Conservation (phyloP, 805 yeast species). For the Lipomyces starkeyi region DNA sequence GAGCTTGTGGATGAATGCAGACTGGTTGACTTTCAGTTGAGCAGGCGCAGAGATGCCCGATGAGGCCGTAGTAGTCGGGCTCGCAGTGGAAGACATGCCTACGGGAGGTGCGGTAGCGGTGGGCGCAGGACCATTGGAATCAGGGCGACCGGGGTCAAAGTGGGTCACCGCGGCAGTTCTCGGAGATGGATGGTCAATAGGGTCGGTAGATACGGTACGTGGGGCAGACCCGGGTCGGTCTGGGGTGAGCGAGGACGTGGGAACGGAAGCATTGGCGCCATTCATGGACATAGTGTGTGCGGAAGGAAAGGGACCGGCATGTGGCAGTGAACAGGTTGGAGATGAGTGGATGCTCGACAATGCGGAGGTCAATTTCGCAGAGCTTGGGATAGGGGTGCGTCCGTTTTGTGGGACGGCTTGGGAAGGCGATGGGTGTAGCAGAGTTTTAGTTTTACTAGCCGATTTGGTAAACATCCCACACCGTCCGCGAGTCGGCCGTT, state of each 20-base stretch:
- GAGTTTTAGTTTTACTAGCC: no score
- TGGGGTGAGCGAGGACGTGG: slow-evolving; percentile 10
- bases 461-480: no score
- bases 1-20: slow-evolving; percentile 84
- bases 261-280: background rate
- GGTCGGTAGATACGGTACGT: slow-evolving; percentile 8
- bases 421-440: no score
- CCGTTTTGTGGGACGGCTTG: no score
- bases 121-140: slow-evolving; percentile 9
- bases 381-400: background rate
- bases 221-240: slow-evolving; percentile 1
- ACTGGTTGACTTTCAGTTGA: slow-evolving; percentile 51
- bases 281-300: slow-evolving; percentile 14
- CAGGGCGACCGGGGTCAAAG: slow-evolving; percentile 13
- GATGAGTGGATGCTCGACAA: slow-evolving; percentile 1
- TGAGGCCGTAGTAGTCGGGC: background rate
- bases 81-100: background rate
- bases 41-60: slow-evolving; percentile 9
- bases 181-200: slow-evolving; percentile 9
- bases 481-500: no score
- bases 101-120: slow-evolving; percentile 11
- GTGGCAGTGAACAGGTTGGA: background rate
- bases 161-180: slow-evolving; percentile 12
- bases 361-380: background rate
- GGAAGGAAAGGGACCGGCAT: background rate